Evolutionary conservation across 2,329 filamentous ascomycete genomes (phyloP).

Genomic region (Fonsecaea multimorphosa): DNA sequence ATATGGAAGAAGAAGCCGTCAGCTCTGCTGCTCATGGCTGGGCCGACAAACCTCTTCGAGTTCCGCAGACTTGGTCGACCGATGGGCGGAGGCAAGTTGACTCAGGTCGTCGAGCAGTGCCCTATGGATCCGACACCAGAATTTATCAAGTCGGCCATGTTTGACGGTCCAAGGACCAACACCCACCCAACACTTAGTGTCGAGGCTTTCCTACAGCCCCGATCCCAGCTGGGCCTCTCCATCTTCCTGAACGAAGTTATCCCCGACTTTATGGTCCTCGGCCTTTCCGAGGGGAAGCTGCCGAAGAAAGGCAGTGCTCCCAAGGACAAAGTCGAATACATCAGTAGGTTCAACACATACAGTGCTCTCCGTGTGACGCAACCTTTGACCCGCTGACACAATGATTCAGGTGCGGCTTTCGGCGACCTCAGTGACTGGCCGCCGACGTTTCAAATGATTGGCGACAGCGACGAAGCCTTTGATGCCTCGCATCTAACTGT

Average conservation of each 20-base stretch:
- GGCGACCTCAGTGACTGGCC: constrained; percentile 10
- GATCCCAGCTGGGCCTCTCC: not conserved
- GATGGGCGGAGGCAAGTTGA: not conserved
- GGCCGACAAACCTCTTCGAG: not conserved
- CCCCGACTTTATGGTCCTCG: not conserved
- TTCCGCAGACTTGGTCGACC: constrained; percentile 2
- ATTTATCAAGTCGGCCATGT: constrained; percentile 15
- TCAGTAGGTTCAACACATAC: not conserved
- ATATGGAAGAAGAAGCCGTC: constrained; percentile 11
- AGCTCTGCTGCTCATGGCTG: constrained; percentile 2
- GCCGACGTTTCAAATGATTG: constrained; percentile 9
- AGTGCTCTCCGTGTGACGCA: not conserved
- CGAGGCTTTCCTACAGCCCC: not conserved
- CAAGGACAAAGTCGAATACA: not conserved
- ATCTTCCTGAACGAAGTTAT: constrained; percentile 8
- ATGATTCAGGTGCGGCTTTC: constrained; percentile 1
- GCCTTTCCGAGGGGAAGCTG: not conserved
- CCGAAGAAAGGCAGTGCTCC: constrained; percentile 3
- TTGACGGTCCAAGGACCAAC: not conserved
- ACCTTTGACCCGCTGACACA: not conserved
- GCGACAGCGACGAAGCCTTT: constrained; percentile 5
- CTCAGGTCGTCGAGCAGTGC: not conserved
- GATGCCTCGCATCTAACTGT: not conserved
- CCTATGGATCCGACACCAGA: constrained; percentile 7
- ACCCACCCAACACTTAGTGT: not conserved